These are phyloP conservation scores for Persicaria maculosa DNA, from an alignment of 148 eudicot species.

Conservation along the genomic window DNA sequence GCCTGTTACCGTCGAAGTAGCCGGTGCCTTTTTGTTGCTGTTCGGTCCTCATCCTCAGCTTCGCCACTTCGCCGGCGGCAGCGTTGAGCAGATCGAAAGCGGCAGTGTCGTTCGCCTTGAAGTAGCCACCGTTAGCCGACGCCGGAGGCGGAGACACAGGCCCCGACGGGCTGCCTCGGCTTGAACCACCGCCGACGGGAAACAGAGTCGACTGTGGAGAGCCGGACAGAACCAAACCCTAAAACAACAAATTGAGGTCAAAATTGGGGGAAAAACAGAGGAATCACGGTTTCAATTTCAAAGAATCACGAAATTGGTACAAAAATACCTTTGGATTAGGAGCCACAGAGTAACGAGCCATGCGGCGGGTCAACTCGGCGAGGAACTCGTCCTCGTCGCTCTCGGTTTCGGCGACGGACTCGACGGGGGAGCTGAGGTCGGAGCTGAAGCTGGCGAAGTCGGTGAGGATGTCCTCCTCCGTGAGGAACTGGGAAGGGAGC, in stretches of 20 bases:
- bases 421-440: conserved; percentile 17
- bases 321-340: neutral
- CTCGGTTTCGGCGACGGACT: conserved; percentile 27
- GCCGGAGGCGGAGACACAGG: conserved; percentile 8
- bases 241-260: neutral
- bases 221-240: conserved; percentile 11
- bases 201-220: conserved; percentile 16
- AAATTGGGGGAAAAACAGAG: neutral
- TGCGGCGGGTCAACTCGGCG: conserved; percentile 27
- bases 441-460: conserved; percentile 12
- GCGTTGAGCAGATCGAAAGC: conserved; percentile 15
- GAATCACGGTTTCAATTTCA: too few relatives aligned
- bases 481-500: conserved; percentile 40
- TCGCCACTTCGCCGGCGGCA: conserved; percentile 21
- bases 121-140: neutral
- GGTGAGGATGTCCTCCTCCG: conserved; percentile 28
- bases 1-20: conserved; percentile 14
- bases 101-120: neutral
- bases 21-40: conserved; percentile 10
- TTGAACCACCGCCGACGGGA: conserved; percentile 9
- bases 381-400: conserved; percentile 29
- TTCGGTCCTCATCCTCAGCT: conserved; percentile 14
- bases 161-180: conserved; percentile 14
- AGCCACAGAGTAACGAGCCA: conserved; percentile 11
- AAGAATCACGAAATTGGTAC: too few relatives aligned